These are phyloP conservation scores for Periglandula ipomoeae DNA, from an alignment of 2,329 filamentous ascomycete genomes.

Conservation along the genomic window DNA sequence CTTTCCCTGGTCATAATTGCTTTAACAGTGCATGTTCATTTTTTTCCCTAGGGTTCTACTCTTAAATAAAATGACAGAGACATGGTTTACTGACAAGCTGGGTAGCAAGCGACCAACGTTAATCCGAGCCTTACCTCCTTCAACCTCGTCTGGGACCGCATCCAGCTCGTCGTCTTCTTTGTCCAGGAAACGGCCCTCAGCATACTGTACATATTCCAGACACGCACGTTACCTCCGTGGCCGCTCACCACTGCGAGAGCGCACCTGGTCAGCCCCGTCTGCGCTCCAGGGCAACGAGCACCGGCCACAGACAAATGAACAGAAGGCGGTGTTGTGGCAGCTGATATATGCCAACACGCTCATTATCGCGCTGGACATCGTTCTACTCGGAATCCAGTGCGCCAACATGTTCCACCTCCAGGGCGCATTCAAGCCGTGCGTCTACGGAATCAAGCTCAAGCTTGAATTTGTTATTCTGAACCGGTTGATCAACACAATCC, in stretches of 20 bases:
- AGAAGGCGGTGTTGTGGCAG: conserved; percentile 21
- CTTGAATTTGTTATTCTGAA: conserved; percentile 31
- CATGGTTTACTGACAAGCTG: not conserved
- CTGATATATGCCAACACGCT: conserved; percentile 35
- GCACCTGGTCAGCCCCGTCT: conserved; percentile 31
- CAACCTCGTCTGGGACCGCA: conserved; percentile 36
- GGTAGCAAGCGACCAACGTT: conserved; percentile 17
- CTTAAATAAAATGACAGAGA: no score
- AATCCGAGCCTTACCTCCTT: conserved; percentile 14
- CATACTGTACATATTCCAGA: conserved; percentile 34
- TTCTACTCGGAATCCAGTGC: conserved; percentile 29
- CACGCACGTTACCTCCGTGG: conserved; percentile 10
- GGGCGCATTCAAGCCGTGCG: conserved; percentile 26
- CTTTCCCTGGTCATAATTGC: not conserved
- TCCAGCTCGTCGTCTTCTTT: conserved; percentile 45
- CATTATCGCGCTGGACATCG: conserved; percentile 37
- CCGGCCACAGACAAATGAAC: conserved; percentile 11
- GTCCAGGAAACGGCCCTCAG: conserved; percentile 43
- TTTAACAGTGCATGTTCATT: not conserved
- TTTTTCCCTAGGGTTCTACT: no score
- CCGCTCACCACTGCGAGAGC: conserved; percentile 8
- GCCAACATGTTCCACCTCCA: conserved; percentile 26
- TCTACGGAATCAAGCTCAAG: conserved; percentile 31
- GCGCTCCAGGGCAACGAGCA: conserved; percentile 25
- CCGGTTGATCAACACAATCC: conserved; percentile 23